Evolutionary conservation across 2,329 filamentous ascomycete species (phyloP), one percentile per base, ranked within the genome.

Genomic region (Myriangium duriaei): DNA sequence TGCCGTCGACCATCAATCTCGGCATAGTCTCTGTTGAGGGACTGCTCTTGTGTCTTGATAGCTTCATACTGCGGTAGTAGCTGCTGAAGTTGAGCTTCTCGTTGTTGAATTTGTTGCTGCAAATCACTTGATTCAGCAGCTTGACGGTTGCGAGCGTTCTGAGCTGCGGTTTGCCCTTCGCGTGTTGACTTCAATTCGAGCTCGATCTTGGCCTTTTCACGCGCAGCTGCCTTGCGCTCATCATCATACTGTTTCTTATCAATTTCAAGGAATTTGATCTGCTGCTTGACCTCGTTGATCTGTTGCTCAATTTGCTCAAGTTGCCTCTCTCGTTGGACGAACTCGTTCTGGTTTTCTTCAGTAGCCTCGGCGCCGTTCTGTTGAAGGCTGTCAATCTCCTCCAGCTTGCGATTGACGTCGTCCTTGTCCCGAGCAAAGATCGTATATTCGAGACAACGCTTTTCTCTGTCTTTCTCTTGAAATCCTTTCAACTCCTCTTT

Each of bases 401-500:
- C 83, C 12, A 98, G 71, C 3, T 81, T 76, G 31, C 76, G 74
- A 42, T 81, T 70, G 24, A 94, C 76, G 14, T 81, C 79, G 12
- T 79, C 72, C 55, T 96, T 86, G 52, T 95, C 85, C 44, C 84
- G 79, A 49, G 91, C 79, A 59, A 94, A 86, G 51, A 94, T 87
- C 1, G 87, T 91, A 55, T 96, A 96, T 58, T 96, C 85, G 32
- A 98, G 69, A 56, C 87, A 95, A 47, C 87, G 72, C 42, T 86
- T 76, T 59, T 98, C 87, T 41, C 82, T 78, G 51, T 98, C 91
- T 57, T 92, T 94, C 43, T 94, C 86, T 58, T 96, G 91, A 55
- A 87, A 98, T 5, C 79, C 86, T 32, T 86, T 77, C 28, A 98
- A 68, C 59, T 98, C 92, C 53, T 95, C 86, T 58, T 96, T 96